Evolutionary conservation across 169 alveolate genomes (phyloP), one percentile per base, ranked within the genome.

Genomic region (Plasmodium ovale): DNA sequence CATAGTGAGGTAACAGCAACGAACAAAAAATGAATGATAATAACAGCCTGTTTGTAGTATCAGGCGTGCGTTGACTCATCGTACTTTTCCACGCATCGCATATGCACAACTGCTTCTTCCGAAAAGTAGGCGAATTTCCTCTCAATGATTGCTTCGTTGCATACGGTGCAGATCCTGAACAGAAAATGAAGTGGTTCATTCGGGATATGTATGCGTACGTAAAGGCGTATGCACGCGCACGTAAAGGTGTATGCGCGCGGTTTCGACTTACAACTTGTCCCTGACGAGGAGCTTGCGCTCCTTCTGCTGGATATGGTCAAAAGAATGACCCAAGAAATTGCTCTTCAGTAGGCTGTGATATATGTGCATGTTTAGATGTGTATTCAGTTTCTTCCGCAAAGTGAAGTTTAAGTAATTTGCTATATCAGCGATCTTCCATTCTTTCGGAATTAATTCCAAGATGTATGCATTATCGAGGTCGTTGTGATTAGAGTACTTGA

Each of bases 311-410:
- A 82, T 82, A 4, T 47, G n/a, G 14, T 82, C 62, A 29, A 65
- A 82, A 0, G 90, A 65, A 25, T 16, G 19, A n/a, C 56, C 65
- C 33, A 82, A 51, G 27, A n/a, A 82, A 31, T 53, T 25, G 2
- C 84, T 53, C 62, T 82, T 82, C 3, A 82, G 10, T 39, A 82
- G 14, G 19, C 51, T 82, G 65, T 82, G 90, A 69, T 62, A 82
- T n/a, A 49, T 27, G 21, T 65, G 84, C n/a, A 82, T 4, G 16
- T 65, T 54, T 69, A 67, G 62, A n/a, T 49, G 39, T 14, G 29
- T 68, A 54, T 65, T 64, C 7, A 16, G 7, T 23, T 65, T 82
- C 58, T 82, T 82, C 37, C 58, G 19, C 56, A 82, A 21, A 39
- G 44, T 29, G 19, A 82, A 25, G 14, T 42, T 47, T 12, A 82